A percentile compares a stretch with the other conserved stretches of the same genome.
These are phyloP conservation scores for Malus fusca DNA, from an alignment of 306 rosid species.

Conservation along the genomic window DNA sequence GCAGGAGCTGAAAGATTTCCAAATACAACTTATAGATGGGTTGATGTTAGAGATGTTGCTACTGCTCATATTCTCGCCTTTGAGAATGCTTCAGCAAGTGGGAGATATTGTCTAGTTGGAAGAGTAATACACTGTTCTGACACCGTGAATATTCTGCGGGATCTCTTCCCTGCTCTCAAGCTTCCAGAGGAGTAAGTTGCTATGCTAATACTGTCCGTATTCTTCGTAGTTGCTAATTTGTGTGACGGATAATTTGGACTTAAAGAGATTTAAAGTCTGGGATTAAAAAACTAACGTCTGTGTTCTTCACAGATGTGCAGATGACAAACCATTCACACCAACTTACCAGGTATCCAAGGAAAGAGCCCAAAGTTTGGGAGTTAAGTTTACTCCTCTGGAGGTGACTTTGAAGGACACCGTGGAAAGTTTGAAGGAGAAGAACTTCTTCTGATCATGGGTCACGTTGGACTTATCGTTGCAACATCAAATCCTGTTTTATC, in stretches of 20 bases:
- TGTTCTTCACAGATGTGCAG: slow-evolving; percentile 12
- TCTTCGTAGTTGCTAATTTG: neutral
- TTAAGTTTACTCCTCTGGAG: slow-evolving; percentile 19
- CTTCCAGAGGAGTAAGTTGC: slow-evolving; percentile 42
- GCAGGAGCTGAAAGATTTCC: slow-evolving; percentile 40
- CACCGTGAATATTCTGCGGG: slow-evolving; percentile 21
- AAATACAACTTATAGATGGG: slow-evolving; percentile 27
- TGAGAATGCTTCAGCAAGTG: slow-evolving; percentile 54
- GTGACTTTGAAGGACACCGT: slow-evolving; percentile 16
- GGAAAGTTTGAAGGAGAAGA: slow-evolving; percentile 26
- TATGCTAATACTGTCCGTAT: neutral
- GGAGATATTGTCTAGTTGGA: slow-evolving; percentile 47
- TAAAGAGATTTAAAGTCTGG: neutral
- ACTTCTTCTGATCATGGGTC: neutral
- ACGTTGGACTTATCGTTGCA: neutral
- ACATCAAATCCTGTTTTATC: neutral
- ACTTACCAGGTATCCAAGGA: slow-evolving; percentile 17
- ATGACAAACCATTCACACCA: slow-evolving; percentile 9
- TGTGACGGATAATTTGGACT: neutral
- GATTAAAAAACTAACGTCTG: neutral
- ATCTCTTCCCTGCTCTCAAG: slow-evolving; percentile 37
- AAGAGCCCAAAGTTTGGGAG: slow-evolving; percentile 14
- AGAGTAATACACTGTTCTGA: slow-evolving; percentile 36
- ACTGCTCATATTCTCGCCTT: slow-evolving; percentile 54
- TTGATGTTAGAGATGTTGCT: slow-evolving; percentile 62